A percentile compares a stretch with the other conserved stretches of the same genome.
These are phyloP conservation scores for Yamadazyma blattariae DNA, from an alignment of 1,139 yeast genomes.

Conservation along the genomic window DNA sequence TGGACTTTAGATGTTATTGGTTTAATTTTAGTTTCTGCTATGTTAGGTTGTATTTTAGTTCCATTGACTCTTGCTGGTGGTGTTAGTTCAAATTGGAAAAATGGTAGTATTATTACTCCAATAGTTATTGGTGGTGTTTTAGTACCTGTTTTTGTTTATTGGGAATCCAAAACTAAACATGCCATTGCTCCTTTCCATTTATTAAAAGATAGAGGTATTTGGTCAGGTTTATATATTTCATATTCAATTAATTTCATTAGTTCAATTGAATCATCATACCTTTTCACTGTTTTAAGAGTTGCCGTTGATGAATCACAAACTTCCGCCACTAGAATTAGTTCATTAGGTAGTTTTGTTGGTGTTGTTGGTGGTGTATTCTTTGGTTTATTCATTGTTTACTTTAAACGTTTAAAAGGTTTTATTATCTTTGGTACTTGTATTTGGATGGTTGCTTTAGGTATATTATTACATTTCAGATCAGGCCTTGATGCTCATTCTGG, in stretches of 20 bases:
- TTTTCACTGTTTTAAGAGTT: constrained; percentile 34
- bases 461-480: constrained; percentile 32
- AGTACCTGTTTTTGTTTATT: constrained; percentile 28
- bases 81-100: constrained; percentile 25
- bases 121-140: constrained; percentile 35
- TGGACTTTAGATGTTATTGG: constrained; percentile 38
- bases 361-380: constrained; percentile 30
- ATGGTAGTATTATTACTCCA: constrained; percentile 33
- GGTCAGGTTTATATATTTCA: constrained; percentile 28
- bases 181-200: constrained; percentile 33
- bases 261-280: constrained; percentile 29
- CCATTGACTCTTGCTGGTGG: constrained; percentile 42
- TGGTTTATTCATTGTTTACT: constrained; percentile 29
- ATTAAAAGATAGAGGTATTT: constrained; percentile 36
- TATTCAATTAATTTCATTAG: constrained; percentile 29
- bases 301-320: constrained; percentile 28
- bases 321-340: constrained; percentile 36
- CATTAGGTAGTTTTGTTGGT: constrained; percentile 32
- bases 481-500: constrained; percentile 27
- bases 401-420: constrained; percentile 29
- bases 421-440: constrained; percentile 31
- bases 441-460: constrained; percentile 37
- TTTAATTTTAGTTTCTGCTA: constrained; percentile 25
- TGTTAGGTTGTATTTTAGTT: constrained; percentile 35
- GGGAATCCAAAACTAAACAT: constrained; percentile 31